phyloP scores from a whole-genome alignment of 495 filamentous ascomycete genomes.

The Talaromyces stipitatus region DNA sequence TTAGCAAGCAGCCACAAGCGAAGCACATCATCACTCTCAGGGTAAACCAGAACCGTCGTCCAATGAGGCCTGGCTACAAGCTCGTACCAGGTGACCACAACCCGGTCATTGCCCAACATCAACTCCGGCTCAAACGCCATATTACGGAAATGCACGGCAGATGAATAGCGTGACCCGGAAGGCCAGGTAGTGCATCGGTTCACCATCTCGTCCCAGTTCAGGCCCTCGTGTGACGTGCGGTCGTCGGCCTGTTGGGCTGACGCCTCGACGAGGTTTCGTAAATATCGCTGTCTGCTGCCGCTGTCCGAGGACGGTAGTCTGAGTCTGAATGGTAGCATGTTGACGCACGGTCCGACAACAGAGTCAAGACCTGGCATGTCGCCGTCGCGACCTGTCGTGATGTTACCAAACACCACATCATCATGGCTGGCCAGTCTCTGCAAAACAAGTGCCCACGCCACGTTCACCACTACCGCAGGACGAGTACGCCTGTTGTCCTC shows the following conservation, averaged over 20 bases:
- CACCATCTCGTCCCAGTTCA: not conserved
- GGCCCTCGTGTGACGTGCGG: not conserved
- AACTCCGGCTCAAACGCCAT: constrained; percentile 4
- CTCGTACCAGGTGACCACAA: not conserved
- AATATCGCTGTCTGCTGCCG: too few species aligned
- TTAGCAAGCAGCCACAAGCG: not conserved
- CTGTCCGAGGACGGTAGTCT: too few species aligned
- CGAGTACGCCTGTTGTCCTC: constrained; percentile 15
- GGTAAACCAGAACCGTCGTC: not conserved
- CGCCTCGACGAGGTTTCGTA: not conserved
- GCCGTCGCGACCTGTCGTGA: constrained; percentile 21
- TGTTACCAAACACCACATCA: constrained; percentile 36
- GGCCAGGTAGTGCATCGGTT: not conserved
- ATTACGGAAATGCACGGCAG: constrained; percentile 2
- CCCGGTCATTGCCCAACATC: not conserved
- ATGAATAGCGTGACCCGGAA: not conserved
- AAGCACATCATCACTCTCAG: not conserved
- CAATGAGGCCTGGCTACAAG: not conserved
- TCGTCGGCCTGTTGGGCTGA: not conserved
- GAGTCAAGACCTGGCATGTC: constrained; percentile 20
- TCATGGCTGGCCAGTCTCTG: constrained; percentile 29
- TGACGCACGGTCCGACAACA: constrained; percentile 37
- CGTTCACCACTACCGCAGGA: constrained; percentile 24
- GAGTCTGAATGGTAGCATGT: constrained; percentile 33
- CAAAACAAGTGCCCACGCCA: constrained; percentile 39